Evolutionary conservation across 805 yeast genomes (phyloP).

Genomic region (Yarrowia sp.): DNA sequence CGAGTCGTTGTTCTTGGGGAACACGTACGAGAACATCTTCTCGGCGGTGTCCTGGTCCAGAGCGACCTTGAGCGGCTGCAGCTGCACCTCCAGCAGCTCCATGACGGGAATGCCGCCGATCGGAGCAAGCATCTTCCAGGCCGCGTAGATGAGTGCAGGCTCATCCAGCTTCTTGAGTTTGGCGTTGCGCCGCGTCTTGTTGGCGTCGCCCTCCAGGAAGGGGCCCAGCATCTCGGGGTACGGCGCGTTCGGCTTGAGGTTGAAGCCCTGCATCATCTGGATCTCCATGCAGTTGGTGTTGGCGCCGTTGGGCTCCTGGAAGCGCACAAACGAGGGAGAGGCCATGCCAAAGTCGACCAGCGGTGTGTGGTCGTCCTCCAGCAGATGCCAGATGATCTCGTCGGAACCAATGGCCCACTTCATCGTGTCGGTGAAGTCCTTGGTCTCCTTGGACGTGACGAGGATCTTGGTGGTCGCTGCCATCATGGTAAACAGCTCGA

Average conservation of each 20-base stretch:
- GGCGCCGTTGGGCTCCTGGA: constrained; percentile 64
- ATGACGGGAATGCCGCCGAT: constrained; percentile 90
- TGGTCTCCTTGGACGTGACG: constrained; percentile 33
- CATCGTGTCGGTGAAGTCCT: constrained; percentile 37
- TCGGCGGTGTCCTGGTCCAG: constrained; percentile 70
- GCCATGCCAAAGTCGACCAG: constrained; percentile 70
- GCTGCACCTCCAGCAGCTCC: constrained; percentile 55
- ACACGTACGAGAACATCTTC: constrained; percentile 62
- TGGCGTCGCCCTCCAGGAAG: constrained; percentile 35
- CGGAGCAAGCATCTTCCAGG: constrained; percentile 80
- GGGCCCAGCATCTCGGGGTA: constrained; percentile 74
- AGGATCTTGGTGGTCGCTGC: constrained; percentile 40
- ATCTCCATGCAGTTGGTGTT: constrained; percentile 61
- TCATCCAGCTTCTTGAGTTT: constrained; percentile 30
- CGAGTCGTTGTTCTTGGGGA: constrained; percentile 49
- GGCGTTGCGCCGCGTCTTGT: constrained; percentile 31
- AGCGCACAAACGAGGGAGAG: constrained; percentile 56
- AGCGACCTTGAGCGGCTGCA: constrained; percentile 68
- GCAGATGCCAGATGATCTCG: constrained; percentile 66
- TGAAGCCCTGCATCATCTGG: constrained; percentile 64
- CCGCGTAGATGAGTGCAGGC: constrained; percentile 45
- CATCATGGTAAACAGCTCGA: constrained; percentile 40
- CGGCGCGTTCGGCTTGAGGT: constrained; percentile 53
- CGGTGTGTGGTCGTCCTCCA: constrained; percentile 58
- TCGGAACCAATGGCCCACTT: constrained; percentile 62